Base-by-base conservation (phyloP, 2,329 filamentous ascomycete species). In the Blastomyces parvus region DNA sequence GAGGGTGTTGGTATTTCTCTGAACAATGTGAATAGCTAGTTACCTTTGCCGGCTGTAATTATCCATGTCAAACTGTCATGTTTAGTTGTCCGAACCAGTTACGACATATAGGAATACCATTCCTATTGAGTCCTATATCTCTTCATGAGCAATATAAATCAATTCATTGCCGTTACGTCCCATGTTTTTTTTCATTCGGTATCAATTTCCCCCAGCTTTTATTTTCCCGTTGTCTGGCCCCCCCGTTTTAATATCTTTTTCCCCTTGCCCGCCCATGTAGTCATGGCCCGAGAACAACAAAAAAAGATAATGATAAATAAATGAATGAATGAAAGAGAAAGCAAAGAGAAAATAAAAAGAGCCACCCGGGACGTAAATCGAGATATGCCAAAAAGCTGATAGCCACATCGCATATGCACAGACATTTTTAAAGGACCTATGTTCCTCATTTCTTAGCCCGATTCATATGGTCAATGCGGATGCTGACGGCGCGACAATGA, bases 401-500 rank as follows among this genome's bases (percentile, higher is more conserved):
- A 17, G 14, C 33, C 2, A 22, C 27, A 25, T 33, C 25, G n/a
- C 40, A 33, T 61, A 14, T 53, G 11, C 42, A 7, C 19, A 36
- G 14, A 1, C 13, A 52, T 19, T 27, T 50, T 27, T 9, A 36
- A 50, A 13, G 46, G 0, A 25, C 22, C 27, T 50, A 22, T 22
- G 27, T 11, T 33, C 13, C 36, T 59, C 56, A 48, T 22, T 46
- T n/a, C 17, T 22, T 48, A 46, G 38, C 2, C 9, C 53, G 52
- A 56, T 67, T 59, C 33, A 68, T 65, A 38, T 48, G 60, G 25
- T 64, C 66, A 36, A 66, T 63, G 60, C 87, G 79, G 61, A 90
- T 82, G 71, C 83, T 84, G 52, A 90, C 86, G 17, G 88, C 88
- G 66, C 87, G 82, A 73, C 91, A 86, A 80, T 99, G 94, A 61